These are phyloP conservation scores for Hypoxylon cercidicola DNA, from an alignment of 495 filamentous ascomycete species.

Conservation along the genomic window DNA sequence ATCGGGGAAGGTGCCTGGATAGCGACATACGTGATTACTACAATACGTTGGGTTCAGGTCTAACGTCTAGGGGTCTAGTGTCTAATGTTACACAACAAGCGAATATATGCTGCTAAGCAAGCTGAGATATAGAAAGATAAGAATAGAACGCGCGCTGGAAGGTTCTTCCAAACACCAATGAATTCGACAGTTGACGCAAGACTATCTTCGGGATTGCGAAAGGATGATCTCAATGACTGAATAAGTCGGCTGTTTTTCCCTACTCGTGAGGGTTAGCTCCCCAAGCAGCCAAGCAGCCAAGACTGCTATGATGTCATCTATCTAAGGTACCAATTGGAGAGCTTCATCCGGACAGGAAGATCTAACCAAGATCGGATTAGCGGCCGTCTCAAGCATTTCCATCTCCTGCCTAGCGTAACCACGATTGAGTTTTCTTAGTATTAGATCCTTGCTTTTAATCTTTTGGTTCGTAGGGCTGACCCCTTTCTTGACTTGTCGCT, in stretches of 20 bases:
- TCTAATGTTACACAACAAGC: not conserved
- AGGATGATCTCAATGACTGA: constrained; percentile 8
- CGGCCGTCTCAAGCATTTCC: not conserved
- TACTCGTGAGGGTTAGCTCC: constrained; percentile 29
- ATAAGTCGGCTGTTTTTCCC: constrained; percentile 14
- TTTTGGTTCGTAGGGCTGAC: constrained; percentile 30
- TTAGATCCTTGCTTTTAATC: not conserved
- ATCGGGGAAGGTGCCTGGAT: constrained; percentile 35
- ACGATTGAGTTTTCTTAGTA: not conserved
- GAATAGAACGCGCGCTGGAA: no score
- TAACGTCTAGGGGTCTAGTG: no score
- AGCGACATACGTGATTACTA: constrained; percentile 24
- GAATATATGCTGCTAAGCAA: no score
- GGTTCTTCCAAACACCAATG: no score
- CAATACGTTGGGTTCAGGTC: not conserved
- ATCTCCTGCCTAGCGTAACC: not conserved
- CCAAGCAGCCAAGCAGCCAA: no score
- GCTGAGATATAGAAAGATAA: no score
- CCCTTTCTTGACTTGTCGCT: no score
- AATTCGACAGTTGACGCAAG: no score
- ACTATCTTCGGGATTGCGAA: not conserved
- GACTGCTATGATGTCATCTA: constrained; percentile 33
- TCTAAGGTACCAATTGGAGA: constrained; percentile 20
- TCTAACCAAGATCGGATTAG: constrained; percentile 9
- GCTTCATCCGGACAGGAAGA: not conserved